Evolutionary conservation across 148 eudicot species (phyloP).

Genomic region (Vaccinium vitisidaea): DNA sequence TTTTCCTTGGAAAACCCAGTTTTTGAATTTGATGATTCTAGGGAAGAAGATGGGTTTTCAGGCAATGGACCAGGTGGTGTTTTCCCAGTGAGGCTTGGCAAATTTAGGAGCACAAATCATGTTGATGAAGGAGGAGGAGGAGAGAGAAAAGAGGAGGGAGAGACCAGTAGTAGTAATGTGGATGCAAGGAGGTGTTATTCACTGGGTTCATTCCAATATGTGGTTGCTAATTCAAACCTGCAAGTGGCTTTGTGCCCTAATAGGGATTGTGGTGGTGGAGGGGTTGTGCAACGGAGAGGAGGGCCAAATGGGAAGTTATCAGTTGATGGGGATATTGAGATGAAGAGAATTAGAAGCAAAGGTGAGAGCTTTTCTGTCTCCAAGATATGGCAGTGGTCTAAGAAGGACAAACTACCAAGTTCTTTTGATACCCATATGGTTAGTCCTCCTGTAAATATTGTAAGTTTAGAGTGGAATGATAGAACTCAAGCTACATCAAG

Average conservation of each 20-base stretch:
- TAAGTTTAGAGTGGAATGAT: slow-evolving; percentile 47
- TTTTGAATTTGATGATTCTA: slow-evolving; percentile 46
- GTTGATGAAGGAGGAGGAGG: slow-evolving; percentile 16
- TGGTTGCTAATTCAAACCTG: slow-evolving; percentile 61
- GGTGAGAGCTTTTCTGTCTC: slow-evolving; percentile 90
- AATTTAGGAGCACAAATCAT: slow-evolving; percentile 56
- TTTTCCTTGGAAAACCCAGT: slow-evolving; percentile 61
- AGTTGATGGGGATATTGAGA: slow-evolving; percentile 45
- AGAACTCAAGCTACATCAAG: slow-evolving; percentile 26
- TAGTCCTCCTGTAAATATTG: slow-evolving; percentile 42
- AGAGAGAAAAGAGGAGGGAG: slow-evolving; percentile 48
- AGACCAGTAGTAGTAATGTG: slow-evolving; percentile 71
- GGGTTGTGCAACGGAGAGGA: slow-evolving; percentile 13
- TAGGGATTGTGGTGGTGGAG: slow-evolving; percentile 27
- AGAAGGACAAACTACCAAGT: slow-evolving; percentile 59
- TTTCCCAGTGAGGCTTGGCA: slow-evolving; percentile 78
- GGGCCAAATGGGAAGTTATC: slow-evolving; percentile 40
- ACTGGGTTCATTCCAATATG: slow-evolving; percentile 90
- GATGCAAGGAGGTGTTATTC: slow-evolving; percentile 94
- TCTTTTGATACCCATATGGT: slow-evolving; percentile 32
- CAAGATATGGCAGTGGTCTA: slow-evolving; percentile 96
- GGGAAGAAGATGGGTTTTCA: slow-evolving; percentile 38
- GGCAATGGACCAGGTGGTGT: slow-evolving; percentile 32
- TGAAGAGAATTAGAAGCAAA: slow-evolving; percentile 69
- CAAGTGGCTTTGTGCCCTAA: slow-evolving; percentile 63